Base-by-base conservation (phyloP, 2,329 filamentous ascomycete species). In the Microcyclospora pomicola region DNA sequence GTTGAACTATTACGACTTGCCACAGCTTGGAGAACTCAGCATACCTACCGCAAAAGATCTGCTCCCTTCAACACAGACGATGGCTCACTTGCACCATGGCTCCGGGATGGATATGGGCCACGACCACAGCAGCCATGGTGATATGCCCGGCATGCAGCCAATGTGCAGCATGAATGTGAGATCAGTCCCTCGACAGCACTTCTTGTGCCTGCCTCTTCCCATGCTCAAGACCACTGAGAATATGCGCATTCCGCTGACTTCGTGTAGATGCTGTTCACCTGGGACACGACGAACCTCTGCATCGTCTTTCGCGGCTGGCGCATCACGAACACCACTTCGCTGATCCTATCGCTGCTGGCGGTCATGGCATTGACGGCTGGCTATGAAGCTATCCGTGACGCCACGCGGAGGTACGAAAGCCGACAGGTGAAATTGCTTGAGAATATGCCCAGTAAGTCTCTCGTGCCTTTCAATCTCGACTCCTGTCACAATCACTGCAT, bases 241-340 rank as follows among this genome's bases (percentile, higher is more conserved):
- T 5, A 31, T 33, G 16, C 3, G 28, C 16, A 10, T 13, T 24
- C 29, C 34, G 28, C 24, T 35, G 37, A 38, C 13, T 11, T 10
- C 27, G 27, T 35, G 5, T 50, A 94, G 86, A 96, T 95, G 88
- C 77, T 96, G 49, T 98, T 98, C 68, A 96, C 86, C 44, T 98
- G 88, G 88, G 77, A 86, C 60, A 88, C 87, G 2, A 75, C 71
- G 40, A 82, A 96, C 64, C 83, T 98, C 47, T 98, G 91, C 72
- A 92, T 98, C 62, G 75, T 98, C 61, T 98, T 96, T 70, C 73
- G 72, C 51, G 76, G 79, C 63, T 98, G 91, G 91, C 87, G 83
- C 64, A 66, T 98, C 60, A 77, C 72, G 44, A 77, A 79, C 43
- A 77, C 78, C 2, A 54, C 73, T 37, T 81, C 81, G 27, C 79